These are phyloP conservation scores for Cucumis sativus DNA, from an alignment of 306 rosid genomes.

Conservation along the genomic window DNA sequence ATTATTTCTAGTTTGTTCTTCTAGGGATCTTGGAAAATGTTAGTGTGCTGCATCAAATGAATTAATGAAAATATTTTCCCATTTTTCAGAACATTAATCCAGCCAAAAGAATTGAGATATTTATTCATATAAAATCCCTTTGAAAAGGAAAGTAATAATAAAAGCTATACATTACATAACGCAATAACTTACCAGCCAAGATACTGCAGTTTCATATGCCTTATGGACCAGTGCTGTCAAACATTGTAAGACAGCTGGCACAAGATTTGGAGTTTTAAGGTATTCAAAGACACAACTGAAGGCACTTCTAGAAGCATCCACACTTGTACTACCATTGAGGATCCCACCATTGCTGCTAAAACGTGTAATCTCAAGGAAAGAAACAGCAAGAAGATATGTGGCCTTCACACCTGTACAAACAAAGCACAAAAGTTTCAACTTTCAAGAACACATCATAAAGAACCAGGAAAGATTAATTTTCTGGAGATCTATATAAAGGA, in stretches of 20 bases:
- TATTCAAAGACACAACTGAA: slow-evolving; percentile 90
- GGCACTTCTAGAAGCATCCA: slow-evolving; percentile 69
- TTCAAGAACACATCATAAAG: neutral
- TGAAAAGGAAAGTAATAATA: neutral
- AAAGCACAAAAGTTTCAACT: slow-evolving; percentile 1
- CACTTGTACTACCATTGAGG: slow-evolving; percentile 60
- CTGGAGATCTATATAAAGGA: neutral
- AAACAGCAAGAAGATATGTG: slow-evolving; percentile 97
- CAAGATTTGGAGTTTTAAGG: slow-evolving; percentile 85
- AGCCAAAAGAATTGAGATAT: neutral
- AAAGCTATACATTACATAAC: neutral
- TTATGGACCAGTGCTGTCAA: slow-evolving; percentile 80
- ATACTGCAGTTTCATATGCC: slow-evolving; percentile 77
- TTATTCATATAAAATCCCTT: neutral
- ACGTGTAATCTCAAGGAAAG: slow-evolving; percentile 87
- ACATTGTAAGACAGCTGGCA: slow-evolving; percentile 93
- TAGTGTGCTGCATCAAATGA: neutral
- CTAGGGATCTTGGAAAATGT: neutral
- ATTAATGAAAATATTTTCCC: neutral
- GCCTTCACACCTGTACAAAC: slow-evolving; percentile 77
- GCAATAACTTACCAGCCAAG: slow-evolving; percentile 63
- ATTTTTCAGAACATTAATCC: neutral
- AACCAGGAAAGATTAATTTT: neutral
- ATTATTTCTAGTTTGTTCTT: neutral
- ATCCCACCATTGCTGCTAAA: slow-evolving; percentile 93